Conservation (phyloP, 2,329 filamentous ascomycete genomes). For the Cercospora sp. region DNA sequence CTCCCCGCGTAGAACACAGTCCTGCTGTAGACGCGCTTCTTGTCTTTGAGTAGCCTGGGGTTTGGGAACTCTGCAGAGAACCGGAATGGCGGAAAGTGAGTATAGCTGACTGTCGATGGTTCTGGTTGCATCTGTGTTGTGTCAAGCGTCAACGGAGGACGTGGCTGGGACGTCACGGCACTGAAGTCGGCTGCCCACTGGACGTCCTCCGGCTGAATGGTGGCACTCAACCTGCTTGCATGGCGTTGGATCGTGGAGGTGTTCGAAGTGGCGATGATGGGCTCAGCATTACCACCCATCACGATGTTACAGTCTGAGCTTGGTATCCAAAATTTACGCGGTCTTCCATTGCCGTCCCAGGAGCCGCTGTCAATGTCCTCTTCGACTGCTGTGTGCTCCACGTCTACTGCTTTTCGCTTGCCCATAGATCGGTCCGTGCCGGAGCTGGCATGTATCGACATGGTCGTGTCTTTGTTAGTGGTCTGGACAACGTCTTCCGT, state of each 20-base stretch:
- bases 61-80: constrained; percentile 61
- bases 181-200: constrained; percentile 59
- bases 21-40: constrained; percentile 59
- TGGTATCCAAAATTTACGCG: constrained; percentile 60
- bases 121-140: constrained; percentile 14
- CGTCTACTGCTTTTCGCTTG: constrained; percentile 43
- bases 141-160: constrained; percentile 24
- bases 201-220: constrained; percentile 55
- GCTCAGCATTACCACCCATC: constrained; percentile 56
- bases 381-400: constrained; percentile 13
- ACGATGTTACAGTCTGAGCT: constrained; percentile 56
- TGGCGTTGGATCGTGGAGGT: constrained; percentile 46
- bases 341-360: constrained; percentile 56
- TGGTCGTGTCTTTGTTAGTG: constrained; percentile 30
- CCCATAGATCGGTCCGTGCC: constrained; percentile 41
- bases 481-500: constrained; percentile 36
- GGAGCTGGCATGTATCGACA: constrained; percentile 32
- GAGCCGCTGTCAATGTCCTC: constrained; percentile 47
- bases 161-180: constrained; percentile 44
- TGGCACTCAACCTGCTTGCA: constrained; percentile 51
- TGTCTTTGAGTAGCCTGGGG: constrained; percentile 57
- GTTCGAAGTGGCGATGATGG: constrained; percentile 50
- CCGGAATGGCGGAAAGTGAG: constrained; percentile 58
- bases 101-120: constrained; percentile 46
- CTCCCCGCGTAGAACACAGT: constrained; percentile 61